Evolutionary conservation across 1,284 basidiomycete species (phyloP).

Genomic region (Rhodotorula sp.): DNA sequence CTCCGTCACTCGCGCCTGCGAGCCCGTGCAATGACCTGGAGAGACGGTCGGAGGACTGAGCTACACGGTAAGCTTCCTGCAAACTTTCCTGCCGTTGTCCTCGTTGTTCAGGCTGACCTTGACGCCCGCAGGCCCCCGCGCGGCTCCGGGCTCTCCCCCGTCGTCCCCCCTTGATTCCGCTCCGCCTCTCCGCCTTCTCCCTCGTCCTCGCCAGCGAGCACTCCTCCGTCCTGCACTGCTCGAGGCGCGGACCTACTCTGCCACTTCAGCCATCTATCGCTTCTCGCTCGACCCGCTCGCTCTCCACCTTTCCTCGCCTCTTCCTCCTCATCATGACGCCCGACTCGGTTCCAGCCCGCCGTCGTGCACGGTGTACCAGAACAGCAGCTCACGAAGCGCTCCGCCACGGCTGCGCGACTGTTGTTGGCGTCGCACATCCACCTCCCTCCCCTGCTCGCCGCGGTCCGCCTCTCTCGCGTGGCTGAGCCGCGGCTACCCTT

Average conservation of each 20-base stretch:
- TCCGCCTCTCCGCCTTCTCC: not conserved
- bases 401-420: not conserved
- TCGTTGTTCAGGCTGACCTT: not conserved
- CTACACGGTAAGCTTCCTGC: too few species aligned
- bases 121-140: not conserved
- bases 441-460: not conserved
- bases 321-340: not conserved
- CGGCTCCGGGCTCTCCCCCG: not conserved
- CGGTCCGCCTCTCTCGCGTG: not conserved
- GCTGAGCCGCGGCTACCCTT: not conserved
- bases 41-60: too few species aligned
- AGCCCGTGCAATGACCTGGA: too few species aligned
- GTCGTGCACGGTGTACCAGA: not conserved
- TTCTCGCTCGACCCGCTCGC: not conserved
- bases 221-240: not conserved
- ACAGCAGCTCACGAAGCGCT: not conserved
- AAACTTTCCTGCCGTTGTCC: not conserved
- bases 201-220: not conserved
- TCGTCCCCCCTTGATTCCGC: not conserved
- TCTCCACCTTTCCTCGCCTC: not conserved
- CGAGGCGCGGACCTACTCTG: too few species aligned
- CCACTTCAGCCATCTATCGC: too few species aligned
- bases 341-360: slow-evolving; percentile 12
- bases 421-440: slow-evolving; percentile 10
- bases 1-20: not conserved